phyloP scores from a whole-genome alignment of 352 stramenopile species.

The Globisporangium paroecandrum region DNA sequence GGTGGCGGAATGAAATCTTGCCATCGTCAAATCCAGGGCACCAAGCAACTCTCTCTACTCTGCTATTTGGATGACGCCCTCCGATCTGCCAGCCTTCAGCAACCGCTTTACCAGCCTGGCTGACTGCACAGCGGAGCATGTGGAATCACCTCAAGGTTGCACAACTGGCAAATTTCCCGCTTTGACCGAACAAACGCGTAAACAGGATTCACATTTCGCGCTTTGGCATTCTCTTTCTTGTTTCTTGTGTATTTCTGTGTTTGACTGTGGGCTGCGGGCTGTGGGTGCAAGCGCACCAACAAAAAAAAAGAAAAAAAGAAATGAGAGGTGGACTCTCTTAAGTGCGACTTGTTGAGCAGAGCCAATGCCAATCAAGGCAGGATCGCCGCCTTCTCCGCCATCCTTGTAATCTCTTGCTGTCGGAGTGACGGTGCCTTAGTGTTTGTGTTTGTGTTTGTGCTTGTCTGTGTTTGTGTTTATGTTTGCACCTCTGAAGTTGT shows the following conservation, averaged over 20 bases:
- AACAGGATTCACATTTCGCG: not conserved
- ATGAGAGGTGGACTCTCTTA: not conserved
- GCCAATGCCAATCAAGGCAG: not conserved
- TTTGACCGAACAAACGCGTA: not conserved
- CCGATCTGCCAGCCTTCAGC: not conserved
- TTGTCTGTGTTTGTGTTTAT: not conserved
- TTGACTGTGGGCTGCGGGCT: not conserved
- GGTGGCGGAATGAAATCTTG: not conserved
- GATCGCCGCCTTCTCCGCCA: not conserved
- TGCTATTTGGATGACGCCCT: not conserved
- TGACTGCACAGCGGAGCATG: not conserved
- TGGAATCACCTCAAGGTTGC: not conserved
- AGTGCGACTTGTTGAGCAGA: not conserved
- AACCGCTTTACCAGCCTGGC: not conserved
- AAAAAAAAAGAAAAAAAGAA: constrained; percentile 1
- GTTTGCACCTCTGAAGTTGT: not conserved
- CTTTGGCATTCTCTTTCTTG: not conserved
- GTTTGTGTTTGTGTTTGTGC: not conserved
- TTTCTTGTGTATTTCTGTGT: too few relatives aligned
- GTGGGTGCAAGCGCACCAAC: not conserved
- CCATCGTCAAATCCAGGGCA: not conserved
- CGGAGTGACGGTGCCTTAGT: not conserved
- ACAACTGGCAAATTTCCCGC: not conserved
- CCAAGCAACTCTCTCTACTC: not conserved
- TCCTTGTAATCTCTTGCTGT: not conserved